A percentile compares a stretch with the other conserved stretches of the same genome.
Evolutionary conservation across 2,329 filamentous ascomycete species (phyloP).

Genomic region (Colletotrichum musae): DNA sequence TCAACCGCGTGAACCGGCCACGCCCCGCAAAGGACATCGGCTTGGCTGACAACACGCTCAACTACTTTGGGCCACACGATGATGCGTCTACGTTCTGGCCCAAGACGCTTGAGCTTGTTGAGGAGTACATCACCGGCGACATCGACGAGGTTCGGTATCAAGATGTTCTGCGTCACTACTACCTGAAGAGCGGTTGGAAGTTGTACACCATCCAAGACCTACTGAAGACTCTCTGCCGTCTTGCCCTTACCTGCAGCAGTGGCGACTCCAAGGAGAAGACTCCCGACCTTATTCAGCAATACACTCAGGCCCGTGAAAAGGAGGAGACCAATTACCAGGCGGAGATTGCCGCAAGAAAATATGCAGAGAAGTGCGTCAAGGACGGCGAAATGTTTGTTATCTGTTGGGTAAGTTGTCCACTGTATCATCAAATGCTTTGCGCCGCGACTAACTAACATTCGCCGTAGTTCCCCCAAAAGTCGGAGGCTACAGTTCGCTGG

Average conservation of each 20-base stretch:
- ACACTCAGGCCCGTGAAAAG: constrained; percentile 83
- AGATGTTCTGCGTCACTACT: constrained; percentile 92
- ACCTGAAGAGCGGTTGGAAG: constrained; percentile 91
- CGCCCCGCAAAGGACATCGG: constrained; percentile 90
- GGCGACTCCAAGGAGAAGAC: constrained; percentile 94
- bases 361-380: constrained; percentile 92
- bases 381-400: constrained; percentile 94
- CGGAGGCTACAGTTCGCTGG: constrained; percentile 80
- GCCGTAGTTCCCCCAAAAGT: constrained; percentile 75
- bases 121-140: constrained; percentile 87
- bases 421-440: background rate
- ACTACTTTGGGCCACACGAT: constrained; percentile 80
- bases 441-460: constrained; percentile 53
- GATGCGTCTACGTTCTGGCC: constrained; percentile 82
- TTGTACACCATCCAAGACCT: constrained; percentile 94
- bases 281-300: constrained; percentile 89
- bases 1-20: constrained; percentile 78
- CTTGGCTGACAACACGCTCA: constrained; percentile 82
- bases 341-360: constrained; percentile 91
- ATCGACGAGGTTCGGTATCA: constrained; percentile 88
- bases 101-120: constrained; percentile 87
- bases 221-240: constrained; percentile 83
- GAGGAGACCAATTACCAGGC: constrained; percentile 91
- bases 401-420: constrained; percentile 80
- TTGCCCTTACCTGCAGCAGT: constrained; percentile 86